Evolutionary conservation across 1,139 yeast species (phyloP).

Genomic region (Yamadazyma atlantica): DNA sequence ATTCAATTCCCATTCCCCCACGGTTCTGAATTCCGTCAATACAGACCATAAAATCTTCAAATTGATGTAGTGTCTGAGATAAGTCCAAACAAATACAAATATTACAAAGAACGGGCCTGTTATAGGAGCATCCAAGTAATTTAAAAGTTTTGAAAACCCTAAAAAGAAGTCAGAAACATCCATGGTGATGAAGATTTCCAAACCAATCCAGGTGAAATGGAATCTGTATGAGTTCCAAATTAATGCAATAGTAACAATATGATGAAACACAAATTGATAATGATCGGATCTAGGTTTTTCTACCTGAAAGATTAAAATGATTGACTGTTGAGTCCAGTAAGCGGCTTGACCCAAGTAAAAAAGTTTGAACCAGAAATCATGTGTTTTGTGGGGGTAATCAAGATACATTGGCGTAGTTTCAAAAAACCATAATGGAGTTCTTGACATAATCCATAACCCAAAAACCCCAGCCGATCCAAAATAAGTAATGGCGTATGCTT

Average conservation of each 20-base stretch:
- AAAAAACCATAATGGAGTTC: slow-evolving; percentile 85
- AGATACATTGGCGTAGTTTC: slow-evolving; percentile 78
- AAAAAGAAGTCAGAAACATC: slow-evolving; percentile 91
- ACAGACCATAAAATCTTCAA: slow-evolving; percentile 82
- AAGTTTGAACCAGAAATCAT: slow-evolving; percentile 67
- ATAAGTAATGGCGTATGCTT: slow-evolving; percentile 79
- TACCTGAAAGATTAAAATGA: slow-evolving; percentile 74
- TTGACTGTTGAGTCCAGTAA: slow-evolving; percentile 95
- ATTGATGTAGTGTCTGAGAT: slow-evolving; percentile 84
- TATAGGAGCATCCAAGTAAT: slow-evolving; percentile 69
- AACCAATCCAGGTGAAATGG: slow-evolving; percentile 95
- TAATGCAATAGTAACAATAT: slow-evolving; percentile 83
- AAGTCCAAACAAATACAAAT: slow-evolving; percentile 77
- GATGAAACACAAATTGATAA: slow-evolving; percentile 88
- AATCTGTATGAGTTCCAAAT: slow-evolving; percentile 90
- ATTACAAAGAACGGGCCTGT: slow-evolving; percentile 66
- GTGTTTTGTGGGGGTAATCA: slow-evolving; percentile 80
- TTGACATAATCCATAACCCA: slow-evolving; percentile 86
- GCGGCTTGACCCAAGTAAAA: slow-evolving; percentile 93
- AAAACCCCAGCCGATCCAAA: slow-evolving; percentile 80
- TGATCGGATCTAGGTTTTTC: slow-evolving; percentile 96
- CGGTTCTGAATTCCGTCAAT: slow-evolving; percentile 79
- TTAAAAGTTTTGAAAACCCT: slow-evolving; percentile 78
- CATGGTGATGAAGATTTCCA: slow-evolving; percentile 91
- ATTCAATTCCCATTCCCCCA: slow-evolving; percentile 77